Percentiles rank a stretch among this genome's conserved stretches.
Evolutionary conservation across 2,329 filamentous ascomycete genomes (phyloP).

Genomic region (Penicillium sp.): DNA sequence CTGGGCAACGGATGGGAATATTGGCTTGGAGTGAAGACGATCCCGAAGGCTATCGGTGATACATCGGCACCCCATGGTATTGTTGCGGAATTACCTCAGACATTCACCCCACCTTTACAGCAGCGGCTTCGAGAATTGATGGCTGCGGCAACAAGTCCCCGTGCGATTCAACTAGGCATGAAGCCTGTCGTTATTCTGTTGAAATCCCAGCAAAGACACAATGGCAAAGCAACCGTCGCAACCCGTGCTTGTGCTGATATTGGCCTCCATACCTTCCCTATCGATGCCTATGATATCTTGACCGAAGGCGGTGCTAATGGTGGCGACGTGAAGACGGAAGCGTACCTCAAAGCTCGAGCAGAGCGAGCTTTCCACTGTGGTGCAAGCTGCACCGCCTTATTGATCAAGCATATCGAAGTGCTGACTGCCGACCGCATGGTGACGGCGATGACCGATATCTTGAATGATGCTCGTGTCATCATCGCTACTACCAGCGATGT

Average conservation of each 20-base stretch:
- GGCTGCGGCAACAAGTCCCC: slow-evolving; percentile 82
- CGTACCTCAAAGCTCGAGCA: slow-evolving; percentile 81
- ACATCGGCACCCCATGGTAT: slow-evolving; percentile 40
- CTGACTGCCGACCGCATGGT: slow-evolving; percentile 90
- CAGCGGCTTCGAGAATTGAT: slow-evolving; percentile 82
- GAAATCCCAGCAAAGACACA: slow-evolving; percentile 88
- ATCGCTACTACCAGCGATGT: slow-evolving; percentile 95
- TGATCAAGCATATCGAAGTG: slow-evolving; percentile 90
- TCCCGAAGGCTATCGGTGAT: slow-evolving; percentile 54
- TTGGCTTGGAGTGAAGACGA: slow-evolving; percentile 77
- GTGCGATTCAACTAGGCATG: slow-evolving; percentile 84
- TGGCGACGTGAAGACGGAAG: slow-evolving; percentile 92
- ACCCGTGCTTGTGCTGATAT: slow-evolving; percentile 81
- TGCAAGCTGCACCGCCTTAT: slow-evolving; percentile 75
- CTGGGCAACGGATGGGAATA: slow-evolving; percentile 83
- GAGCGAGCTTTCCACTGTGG: slow-evolving; percentile 90
- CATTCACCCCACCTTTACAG: slow-evolving; percentile 63
- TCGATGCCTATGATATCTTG: slow-evolving; percentile 91
- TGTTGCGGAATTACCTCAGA: slow-evolving; percentile 41
- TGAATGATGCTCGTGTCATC: slow-evolving; percentile 78
- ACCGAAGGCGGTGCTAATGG: slow-evolving; percentile 88
- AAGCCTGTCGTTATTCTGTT: slow-evolving; percentile 87
- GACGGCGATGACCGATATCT: slow-evolving; percentile 78
- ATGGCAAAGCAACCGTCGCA: slow-evolving; percentile 85
- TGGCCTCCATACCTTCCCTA: slow-evolving; percentile 83